Evolutionary conservation across 192 early-diverging fungal genomes (phyloP), one percentile per base, ranked within the genome.

Genomic region (Phycomyces nitens): DNA sequence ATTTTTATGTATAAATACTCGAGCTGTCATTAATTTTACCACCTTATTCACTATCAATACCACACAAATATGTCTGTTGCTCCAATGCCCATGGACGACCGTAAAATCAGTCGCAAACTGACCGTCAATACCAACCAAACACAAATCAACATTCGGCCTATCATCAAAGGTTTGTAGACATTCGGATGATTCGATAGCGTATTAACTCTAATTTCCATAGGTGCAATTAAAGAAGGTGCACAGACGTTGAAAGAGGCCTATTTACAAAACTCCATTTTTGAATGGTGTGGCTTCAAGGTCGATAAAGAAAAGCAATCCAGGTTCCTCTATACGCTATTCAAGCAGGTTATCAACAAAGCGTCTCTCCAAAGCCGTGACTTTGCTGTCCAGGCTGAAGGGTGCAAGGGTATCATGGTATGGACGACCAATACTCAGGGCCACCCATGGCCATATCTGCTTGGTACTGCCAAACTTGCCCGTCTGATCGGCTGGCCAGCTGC

Each of bases 361-460:
- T 61, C 64, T 21, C 49, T 61, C n/a, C 47, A 57, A 58, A 72
- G 66, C 55, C 50, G 63, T 6, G 72, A 74, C 12, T 74, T 65
- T 43, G 67, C 64, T 16, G 52, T 74, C 44, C 72, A 74, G 65
- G 66, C 65, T 3, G 72, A 74, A 16, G 72, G 66, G 0, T 74
- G 65, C 41, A 74, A 74, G 34, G 72, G 72, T 52, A 58, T 69
- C 10, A 24, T 69, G 15, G 42, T 69, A n/a, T 74, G 66, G 66
- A 59, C 61, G 6, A 74, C 53, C 18, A 29, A 49, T 21, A n/a
- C 66, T 0, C 18, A 41, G 3, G 66, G 66, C 11, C 29, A 56
- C 3, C 55, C 62, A 21, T 56, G 58, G 27, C 66, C 59, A 14
- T 52, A 52, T 21, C 39, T 44, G 5, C 39, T 64, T 10, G 53